Conservation (phyloP, 495 filamentous ascomycete genomes). For the Neohortaea acidophila region DNA sequence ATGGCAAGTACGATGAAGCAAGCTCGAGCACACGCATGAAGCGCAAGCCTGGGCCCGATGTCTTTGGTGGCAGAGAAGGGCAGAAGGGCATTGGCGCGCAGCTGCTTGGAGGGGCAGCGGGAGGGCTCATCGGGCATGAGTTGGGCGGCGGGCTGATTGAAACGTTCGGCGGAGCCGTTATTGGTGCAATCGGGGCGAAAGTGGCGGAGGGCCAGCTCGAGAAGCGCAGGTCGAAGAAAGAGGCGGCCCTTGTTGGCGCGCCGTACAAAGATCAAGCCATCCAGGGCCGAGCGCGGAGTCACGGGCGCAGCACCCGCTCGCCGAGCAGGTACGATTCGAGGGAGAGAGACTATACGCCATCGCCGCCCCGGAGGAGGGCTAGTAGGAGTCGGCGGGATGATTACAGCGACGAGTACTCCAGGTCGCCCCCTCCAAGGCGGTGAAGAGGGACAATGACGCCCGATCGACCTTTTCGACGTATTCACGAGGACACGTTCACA, state of each 20-base stretch:
- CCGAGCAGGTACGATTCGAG: not conserved
- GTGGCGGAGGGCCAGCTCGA: constrained; percentile 30
- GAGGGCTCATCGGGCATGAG: constrained; percentile 37
- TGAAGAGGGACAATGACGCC: too few species aligned
- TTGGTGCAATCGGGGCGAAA: constrained; percentile 43
- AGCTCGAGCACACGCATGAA: too few species aligned
- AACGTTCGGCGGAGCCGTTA: constrained; percentile 35
- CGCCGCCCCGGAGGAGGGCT: not conserved
- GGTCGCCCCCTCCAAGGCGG: too few species aligned
- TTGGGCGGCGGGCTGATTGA: constrained; percentile 34
- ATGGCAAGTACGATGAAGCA: too few species aligned
- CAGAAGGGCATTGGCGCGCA: constrained; percentile 41
- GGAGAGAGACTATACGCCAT: not conserved
- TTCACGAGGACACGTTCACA: not conserved
- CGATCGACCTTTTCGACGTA: not conserved
- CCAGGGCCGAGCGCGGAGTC: not conserved
- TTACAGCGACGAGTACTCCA: too few species aligned
- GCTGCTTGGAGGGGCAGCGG: constrained; percentile 37
- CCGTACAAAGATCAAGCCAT: not conserved
- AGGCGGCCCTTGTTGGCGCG: not conserved
- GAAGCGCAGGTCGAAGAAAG: constrained; percentile 19
- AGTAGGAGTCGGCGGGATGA: not conserved
- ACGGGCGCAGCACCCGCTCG: not conserved
- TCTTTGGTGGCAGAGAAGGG: constrained; percentile 24
- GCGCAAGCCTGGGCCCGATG: too few species aligned